phyloP scores from a whole-genome alignment of 129 eudicot species.

The Centella asiatica region DNA sequence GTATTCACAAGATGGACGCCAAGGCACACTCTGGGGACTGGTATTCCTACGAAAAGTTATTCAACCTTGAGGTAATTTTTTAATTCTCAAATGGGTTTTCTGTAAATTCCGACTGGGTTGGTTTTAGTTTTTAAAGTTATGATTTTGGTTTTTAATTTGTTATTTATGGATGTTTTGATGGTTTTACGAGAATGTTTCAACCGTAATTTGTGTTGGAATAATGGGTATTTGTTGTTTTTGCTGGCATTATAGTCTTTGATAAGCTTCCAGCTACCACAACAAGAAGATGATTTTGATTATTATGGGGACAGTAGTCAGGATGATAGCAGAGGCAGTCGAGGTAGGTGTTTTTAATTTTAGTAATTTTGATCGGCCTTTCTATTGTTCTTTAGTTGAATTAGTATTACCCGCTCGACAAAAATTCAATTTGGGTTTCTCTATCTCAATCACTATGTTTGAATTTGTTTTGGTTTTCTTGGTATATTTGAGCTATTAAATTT shows the following conservation, averaged over 20 bases:
- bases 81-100: no score
- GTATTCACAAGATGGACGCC: slow-evolving; percentile 56
- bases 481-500: no score
- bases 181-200: no score
- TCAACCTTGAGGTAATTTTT: slow-evolving; percentile 89
- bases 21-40: slow-evolving; percentile 32
- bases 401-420: no score
- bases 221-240: no score
- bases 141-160: neutral
- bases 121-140: no score
- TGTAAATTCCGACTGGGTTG: no score
- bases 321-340: slow-evolving; percentile 90
- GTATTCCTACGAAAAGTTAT: slow-evolving; percentile 61
- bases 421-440: no score
- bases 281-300: slow-evolving; percentile 70
- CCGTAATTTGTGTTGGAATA: neutral
- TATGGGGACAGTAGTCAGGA: slow-evolving; percentile 84
- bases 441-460: no score
- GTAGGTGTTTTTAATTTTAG: slow-evolving; percentile 30
- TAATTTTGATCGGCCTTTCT: slow-evolving; percentile 14
- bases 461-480: no score
- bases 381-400: no score
- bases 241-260: slow-evolving; percentile 57
- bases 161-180: neutral
- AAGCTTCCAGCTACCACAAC: slow-evolving; percentile 78